Percentiles rank a stretch among this genome's conserved stretches.
Evolutionary conservation across 2,329 filamentous ascomycete genomes (phyloP).

Genomic region (Penicillium crustosum): DNA sequence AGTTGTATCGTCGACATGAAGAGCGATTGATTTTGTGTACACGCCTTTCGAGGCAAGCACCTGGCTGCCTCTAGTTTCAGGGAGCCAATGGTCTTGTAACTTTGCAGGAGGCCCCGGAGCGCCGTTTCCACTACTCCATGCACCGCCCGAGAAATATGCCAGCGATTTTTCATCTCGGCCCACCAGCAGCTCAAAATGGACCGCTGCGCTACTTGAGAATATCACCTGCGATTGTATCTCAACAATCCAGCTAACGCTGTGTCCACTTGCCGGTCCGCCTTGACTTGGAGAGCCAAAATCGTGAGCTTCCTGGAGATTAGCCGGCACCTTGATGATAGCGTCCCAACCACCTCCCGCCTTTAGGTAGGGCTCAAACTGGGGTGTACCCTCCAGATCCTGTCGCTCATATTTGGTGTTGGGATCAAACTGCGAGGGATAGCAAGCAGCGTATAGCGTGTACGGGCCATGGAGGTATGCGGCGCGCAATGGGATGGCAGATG

Average conservation of each 20-base stretch:
- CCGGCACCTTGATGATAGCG: conserved; percentile 75
- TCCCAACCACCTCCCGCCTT: conserved; percentile 90
- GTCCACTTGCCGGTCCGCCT: conserved; percentile 38
- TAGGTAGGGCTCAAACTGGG: conserved; percentile 93
- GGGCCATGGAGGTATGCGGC: conserved; percentile 96
- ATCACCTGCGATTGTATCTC: conserved; percentile 91
- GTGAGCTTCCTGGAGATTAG: conserved; percentile 56
- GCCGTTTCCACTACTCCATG: conserved; percentile 51
- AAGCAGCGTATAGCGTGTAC: conserved; percentile 83
- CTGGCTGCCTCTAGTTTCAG: conserved; percentile 54
- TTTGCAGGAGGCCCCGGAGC: conserved; percentile 67
- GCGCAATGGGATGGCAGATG: conserved; percentile 82
- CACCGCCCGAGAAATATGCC: conserved; percentile 61
- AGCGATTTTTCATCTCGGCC: conserved; percentile 83
- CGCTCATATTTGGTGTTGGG: conserved; percentile 76
- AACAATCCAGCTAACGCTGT: conserved; percentile 78
- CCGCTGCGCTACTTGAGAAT: conserved; percentile 84
- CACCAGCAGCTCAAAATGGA: conserved; percentile 83
- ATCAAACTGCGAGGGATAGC: conserved; percentile 79
- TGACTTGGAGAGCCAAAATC: conserved; percentile 46
- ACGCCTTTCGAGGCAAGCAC: conserved; percentile 69
- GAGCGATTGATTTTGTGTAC: conserved; percentile 74
- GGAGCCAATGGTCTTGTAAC: conserved; percentile 73
- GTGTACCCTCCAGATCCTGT: conserved; percentile 69
- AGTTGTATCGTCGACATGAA: conserved; percentile 84